Conservation (phyloP, 768 basidiomycete species). For the Rhodosporidiobolus odoratus region DNA sequence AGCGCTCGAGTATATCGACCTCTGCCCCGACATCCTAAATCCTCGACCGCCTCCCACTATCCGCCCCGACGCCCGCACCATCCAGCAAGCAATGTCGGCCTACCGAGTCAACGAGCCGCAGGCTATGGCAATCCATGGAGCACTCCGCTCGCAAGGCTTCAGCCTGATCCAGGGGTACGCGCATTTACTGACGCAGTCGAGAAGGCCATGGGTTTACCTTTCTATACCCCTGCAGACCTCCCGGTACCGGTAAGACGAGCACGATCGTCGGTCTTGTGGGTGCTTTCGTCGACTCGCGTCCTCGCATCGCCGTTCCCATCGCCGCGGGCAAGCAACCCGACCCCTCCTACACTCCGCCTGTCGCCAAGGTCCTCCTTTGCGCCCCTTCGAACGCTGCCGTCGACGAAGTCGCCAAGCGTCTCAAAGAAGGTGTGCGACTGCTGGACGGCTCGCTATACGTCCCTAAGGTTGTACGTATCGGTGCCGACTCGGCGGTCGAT, state of each 20-base stretch:
- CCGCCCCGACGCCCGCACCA: conserved; percentile 52
- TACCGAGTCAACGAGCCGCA: conserved; percentile 89
- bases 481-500: conserved; percentile 68
- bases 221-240: conserved; percentile 64
- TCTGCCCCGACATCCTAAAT: conserved; percentile 62
- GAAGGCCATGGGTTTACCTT: not conserved
- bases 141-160: conserved; percentile 64
- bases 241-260: conserved; percentile 96
- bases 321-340: conserved; percentile 51
- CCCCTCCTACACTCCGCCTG: conserved; percentile 51
- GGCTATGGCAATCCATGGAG: conserved; percentile 75
- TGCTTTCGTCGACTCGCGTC: conserved; percentile 56
- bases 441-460: conserved; percentile 55
- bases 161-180: conserved; percentile 87
- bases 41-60: conserved; percentile 57
- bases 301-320: conserved; percentile 46
- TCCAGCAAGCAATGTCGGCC: conserved; percentile 62
- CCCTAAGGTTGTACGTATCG: conserved; percentile 85
- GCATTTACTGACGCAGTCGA: not conserved
- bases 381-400: conserved; percentile 98
- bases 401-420: conserved; percentile 83
- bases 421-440: conserved; percentile 70
- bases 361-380: conserved; percentile 78
- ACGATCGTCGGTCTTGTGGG: conserved; percentile 94
- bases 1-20: conserved; percentile 75